phyloP scores from a whole-genome alignment of 192 early-diverging fungal genomes.

The Backusella australiensis region DNA sequence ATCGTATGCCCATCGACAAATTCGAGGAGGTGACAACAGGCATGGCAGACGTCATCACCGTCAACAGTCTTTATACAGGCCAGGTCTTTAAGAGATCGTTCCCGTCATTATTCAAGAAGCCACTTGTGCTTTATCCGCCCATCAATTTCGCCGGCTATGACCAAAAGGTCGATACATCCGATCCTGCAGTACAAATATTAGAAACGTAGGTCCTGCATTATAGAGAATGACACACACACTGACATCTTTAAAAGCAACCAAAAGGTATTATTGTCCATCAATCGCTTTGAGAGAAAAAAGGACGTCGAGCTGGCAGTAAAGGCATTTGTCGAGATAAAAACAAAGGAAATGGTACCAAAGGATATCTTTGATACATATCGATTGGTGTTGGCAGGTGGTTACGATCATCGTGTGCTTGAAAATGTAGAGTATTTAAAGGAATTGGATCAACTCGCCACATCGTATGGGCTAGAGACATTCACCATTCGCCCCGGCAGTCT shows the following conservation, averaged over 20 bases:
- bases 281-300: constrained; percentile 97
- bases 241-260: not conserved
- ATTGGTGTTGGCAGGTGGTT: constrained; percentile 87
- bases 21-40: constrained; percentile 86
- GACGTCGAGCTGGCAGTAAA: constrained; percentile 78
- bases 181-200: constrained; percentile 54
- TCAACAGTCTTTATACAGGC: constrained; percentile 90
- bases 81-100: constrained; percentile 73
- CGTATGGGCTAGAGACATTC: constrained; percentile 43
- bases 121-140: constrained; percentile 82
- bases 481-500: constrained; percentile 38
- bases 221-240: too few relatives aligned
- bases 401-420: constrained; percentile 80
- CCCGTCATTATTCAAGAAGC: constrained; percentile 52
- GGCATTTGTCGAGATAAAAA: constrained; percentile 59
- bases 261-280: constrained; percentile 75
- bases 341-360: constrained; percentile 8
- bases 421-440: constrained; percentile 83
- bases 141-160: constrained; percentile 78
- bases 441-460: constrained; percentile 56
- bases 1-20: constrained; percentile 79
- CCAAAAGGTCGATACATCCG: constrained; percentile 46
- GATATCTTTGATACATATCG: constrained; percentile 40
- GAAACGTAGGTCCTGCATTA: constrained; percentile 17
- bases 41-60: constrained; percentile 88